Evolutionary conservation across 129 eudicot species (phyloP), one percentile per base, ranked within the genome.

Genomic region (Artemisia annua): DNA sequence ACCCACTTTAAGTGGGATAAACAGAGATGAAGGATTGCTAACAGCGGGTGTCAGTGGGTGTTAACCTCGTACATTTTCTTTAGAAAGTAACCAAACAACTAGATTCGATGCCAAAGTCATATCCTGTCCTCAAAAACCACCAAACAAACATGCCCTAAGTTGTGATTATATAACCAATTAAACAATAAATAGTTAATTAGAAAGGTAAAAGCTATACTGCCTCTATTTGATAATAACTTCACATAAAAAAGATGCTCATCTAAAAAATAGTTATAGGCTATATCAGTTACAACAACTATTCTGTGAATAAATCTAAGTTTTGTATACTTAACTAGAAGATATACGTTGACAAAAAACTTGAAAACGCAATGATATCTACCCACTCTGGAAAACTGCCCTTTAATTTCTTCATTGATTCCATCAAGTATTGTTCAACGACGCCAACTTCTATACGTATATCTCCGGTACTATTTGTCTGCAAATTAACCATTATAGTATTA

Each of bases 371-470:
- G 15, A 85, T 82, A 80, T 95, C 99, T 70, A 88, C 94, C 99
- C 99, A 95, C 32, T 81, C 71, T 12, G 99, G 99, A 61, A 95
- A 95, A 67, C 80, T 82, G 73, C 80, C 81, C 65, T 88, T 95
- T 81, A 95, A 51, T 44, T 76, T 80, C 74, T 78, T 83, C 39
- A 85, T 63, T 11, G 85, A 63, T 61, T 91, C 88, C 62, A 87
- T 78, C 81, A 95, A 64, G 84, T 87, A 72, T 69, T 85, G 91
- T 53, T 95, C 99, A 55, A 95, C 80, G 5, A 87, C 96, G 67
- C 91, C 97, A 56, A 87, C 82, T 50, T 95, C 97, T 56, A 95
- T 83, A 65, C 88, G 82, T 43, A 95, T 50, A 30, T 85, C 73
- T 66, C 86, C 94, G 0, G 96, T 82, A 76, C 82, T 78, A 77